Evolutionary conservation across 345 rosid species (phyloP).

Genomic region (Eucalyptus grandis): DNA sequence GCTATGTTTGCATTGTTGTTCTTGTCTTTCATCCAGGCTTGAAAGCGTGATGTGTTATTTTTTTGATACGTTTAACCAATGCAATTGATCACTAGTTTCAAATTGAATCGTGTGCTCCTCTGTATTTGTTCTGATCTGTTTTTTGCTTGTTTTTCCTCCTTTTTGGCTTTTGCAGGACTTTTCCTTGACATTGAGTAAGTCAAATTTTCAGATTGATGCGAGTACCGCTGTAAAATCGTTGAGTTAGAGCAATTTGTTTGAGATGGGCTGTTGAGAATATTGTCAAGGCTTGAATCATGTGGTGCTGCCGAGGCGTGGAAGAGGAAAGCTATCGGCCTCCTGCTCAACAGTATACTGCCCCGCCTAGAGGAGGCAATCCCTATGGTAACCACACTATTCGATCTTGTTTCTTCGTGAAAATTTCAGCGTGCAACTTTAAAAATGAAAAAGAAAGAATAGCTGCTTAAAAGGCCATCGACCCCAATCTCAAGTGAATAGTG

Average conservation of each 20-base stretch:
- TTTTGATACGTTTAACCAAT: background rate
- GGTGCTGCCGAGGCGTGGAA: constrained; percentile 80
- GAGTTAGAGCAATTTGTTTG: background rate
- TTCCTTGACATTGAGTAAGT: background rate
- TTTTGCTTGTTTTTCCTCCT: background rate
- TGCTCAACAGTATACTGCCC: constrained; percentile 51
- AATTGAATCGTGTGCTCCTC: background rate
- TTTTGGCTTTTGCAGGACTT: background rate
- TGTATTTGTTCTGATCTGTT: background rate
- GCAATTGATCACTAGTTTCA: background rate
- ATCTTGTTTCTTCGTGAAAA: background rate
- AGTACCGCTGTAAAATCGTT: background rate
- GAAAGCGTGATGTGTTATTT: background rate
- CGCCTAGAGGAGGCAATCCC: constrained; percentile 48
- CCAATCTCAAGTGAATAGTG: background rate
- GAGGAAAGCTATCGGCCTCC: constrained; percentile 71
- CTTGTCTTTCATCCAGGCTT: background rate
- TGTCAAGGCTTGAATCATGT: constrained; percentile 31
- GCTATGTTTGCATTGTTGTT: background rate
- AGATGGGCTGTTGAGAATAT: background rate
- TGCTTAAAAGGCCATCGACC: background rate
- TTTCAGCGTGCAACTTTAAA: background rate
- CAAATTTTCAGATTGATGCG: background rate
- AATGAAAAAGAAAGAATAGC: background rate
- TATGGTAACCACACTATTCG: constrained; percentile 4